phyloP scores from a whole-genome alignment of 306 rosid species.

The Cucumis melo region DNA sequence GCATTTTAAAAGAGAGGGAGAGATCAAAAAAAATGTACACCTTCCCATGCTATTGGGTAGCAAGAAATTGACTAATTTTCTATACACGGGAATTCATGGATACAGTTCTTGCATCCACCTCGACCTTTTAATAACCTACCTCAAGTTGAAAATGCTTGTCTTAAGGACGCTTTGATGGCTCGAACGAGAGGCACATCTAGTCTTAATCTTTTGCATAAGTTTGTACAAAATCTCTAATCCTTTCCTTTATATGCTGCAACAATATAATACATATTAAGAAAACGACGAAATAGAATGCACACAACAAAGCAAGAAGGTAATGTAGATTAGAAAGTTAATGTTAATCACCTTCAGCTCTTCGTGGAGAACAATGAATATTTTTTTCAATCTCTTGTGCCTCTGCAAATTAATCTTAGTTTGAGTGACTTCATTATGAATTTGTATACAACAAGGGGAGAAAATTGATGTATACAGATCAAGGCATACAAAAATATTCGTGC shows the following conservation, averaged over 20 bases:
- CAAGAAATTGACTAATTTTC: not conserved
- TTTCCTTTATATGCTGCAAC: constrained; percentile 63
- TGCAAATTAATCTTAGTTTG: constrained; percentile 29
- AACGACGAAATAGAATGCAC: not conserved
- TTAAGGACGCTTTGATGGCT: not conserved
- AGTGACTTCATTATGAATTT: not conserved
- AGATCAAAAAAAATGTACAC: constrained; percentile 1
- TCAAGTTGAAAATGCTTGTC: not conserved
- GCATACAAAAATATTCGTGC: not conserved
- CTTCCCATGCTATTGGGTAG: not conserved
- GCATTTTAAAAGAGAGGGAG: constrained; percentile 9
- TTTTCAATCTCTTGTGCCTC: constrained; percentile 83
- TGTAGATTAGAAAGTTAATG: not conserved
- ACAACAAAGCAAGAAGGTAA: not conserved
- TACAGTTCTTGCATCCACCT: not conserved
- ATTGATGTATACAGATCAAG: not conserved
- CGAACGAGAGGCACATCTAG: not conserved
- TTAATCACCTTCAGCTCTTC: constrained; percentile 61
- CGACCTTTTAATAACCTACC: not conserved
- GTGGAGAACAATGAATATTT: constrained; percentile 80
- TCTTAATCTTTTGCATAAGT: constrained; percentile 28
- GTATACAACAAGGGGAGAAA: not conserved
- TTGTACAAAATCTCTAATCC: constrained; percentile 48
- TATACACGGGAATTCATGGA: not conserved
- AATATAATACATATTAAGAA: not conserved